Evolutionary conservation across 169 alveolate genomes (phyloP).

Genomic region (Cryptosporidium sp.): DNA sequence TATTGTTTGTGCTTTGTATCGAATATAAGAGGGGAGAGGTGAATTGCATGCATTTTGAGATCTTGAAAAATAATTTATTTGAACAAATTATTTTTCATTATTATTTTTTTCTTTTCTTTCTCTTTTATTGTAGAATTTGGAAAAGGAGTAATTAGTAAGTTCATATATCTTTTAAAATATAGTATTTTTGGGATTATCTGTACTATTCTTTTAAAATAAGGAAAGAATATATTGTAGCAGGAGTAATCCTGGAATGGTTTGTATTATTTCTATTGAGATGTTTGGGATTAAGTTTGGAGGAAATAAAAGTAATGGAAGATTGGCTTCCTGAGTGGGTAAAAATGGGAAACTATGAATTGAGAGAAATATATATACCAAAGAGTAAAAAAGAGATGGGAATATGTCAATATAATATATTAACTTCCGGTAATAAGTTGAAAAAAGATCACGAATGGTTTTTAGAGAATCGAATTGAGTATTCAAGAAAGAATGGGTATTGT

Average conservation of each 20-base stretch:
- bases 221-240: background rate
- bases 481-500: constrained; percentile 32
- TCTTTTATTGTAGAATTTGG: too few species aligned
- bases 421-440: constrained; percentile 44
- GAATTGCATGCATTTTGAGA: constrained; percentile 28
- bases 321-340: constrained; percentile 74
- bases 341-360: constrained; percentile 1
- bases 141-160: background rate
- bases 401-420: constrained; percentile 31
- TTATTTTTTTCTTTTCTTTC: too few species aligned
- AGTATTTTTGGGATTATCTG: background rate
- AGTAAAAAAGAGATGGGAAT: background rate
- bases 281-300: background rate
- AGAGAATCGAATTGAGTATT: constrained; percentile 33
- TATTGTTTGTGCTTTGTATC: background rate
- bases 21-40: background rate
- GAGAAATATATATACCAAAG: constrained; percentile 21
- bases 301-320: background rate
- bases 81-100: too few species aligned
- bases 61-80: background rate
- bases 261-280: background rate
- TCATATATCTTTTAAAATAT: background rate
- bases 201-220: background rate
- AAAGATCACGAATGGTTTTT: constrained; percentile 47
- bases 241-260: background rate